A percentile compares a stretch with the other conserved stretches of the same genome.
phyloP scores from a whole-genome alignment of 2,329 filamentous ascomycete species.

The Chaetomiaceae sp. region DNA sequence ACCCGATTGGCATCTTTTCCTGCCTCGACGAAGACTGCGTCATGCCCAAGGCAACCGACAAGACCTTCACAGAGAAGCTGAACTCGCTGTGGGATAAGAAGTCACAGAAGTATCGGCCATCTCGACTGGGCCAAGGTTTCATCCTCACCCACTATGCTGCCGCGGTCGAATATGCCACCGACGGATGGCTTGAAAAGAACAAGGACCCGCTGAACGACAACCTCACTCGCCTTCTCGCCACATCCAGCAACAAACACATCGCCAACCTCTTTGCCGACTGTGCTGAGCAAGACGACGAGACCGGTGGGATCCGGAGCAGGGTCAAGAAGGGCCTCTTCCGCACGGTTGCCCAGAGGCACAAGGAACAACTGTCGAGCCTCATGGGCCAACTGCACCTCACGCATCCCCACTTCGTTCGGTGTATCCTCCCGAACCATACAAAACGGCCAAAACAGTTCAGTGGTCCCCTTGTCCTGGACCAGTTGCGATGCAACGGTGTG shows the following conservation, averaged over 20 bases:
- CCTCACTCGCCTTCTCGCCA: slow-evolving; percentile 78
- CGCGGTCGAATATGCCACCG: slow-evolving; percentile 93
- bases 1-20: slow-evolving; percentile 97
- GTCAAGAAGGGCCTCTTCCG: slow-evolving; percentile 98
- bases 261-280: slow-evolving; percentile 85
- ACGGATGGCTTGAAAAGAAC: slow-evolving; percentile 97
- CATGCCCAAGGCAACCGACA: slow-evolving; percentile 98
- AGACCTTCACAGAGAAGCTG: slow-evolving; percentile 95
- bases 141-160: slow-evolving; percentile 96
- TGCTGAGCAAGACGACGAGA: slow-evolving; percentile 71
- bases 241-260: slow-evolving; percentile 77
- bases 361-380: slow-evolving; percentile 93
- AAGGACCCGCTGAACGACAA: slow-evolving; percentile 98
- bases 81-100: slow-evolving; percentile 96
- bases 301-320: slow-evolving; percentile 62
- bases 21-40: slow-evolving; percentile 97
- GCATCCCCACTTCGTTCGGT: slow-evolving; percentile 96
- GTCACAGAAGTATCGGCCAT: slow-evolving; percentile 85
- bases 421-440: slow-evolving; percentile 96
- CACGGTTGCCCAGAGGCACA: slow-evolving; percentile 93
- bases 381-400: slow-evolving; percentile 94
- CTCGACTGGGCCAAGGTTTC: slow-evolving; percentile 84
- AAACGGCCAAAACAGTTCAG: slow-evolving; percentile 92
- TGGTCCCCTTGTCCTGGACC: slow-evolving; percentile 88
- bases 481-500: slow-evolving; percentile 97